Conservation (phyloP, 1,284 basidiomycete species). For the Moesziomyces globuligerus region DNA sequence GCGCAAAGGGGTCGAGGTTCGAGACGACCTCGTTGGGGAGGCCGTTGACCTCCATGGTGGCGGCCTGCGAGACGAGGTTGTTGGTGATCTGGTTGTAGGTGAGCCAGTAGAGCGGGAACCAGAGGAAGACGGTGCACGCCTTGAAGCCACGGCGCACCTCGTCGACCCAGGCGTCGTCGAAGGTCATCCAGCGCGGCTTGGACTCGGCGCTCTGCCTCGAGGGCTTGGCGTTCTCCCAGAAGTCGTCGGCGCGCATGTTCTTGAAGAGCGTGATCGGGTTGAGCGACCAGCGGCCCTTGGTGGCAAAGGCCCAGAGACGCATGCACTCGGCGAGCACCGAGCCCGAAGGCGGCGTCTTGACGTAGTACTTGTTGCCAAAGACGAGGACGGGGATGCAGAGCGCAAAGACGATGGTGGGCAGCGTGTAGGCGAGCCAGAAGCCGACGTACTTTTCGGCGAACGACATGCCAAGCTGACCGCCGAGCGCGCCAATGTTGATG, state of each 20-base stretch:
- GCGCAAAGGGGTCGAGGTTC: slow-evolving; percentile 78
- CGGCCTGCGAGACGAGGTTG: slow-evolving; percentile 75
- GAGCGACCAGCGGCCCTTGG: slow-evolving; percentile 65
- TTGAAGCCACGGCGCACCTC: slow-evolving; percentile 83
- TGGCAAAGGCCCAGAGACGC: slow-evolving; percentile 62
- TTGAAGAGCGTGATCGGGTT: slow-evolving; percentile 64
- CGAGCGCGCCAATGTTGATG: slow-evolving; percentile 65
- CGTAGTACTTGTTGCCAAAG: slow-evolving; percentile 76
- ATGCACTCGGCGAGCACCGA: slow-evolving; percentile 76
- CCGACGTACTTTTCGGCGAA: slow-evolving; percentile 68
- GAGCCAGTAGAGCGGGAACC: slow-evolving; percentile 72
- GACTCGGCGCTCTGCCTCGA: slow-evolving; percentile 68
- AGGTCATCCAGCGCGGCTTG: slow-evolving; percentile 69
- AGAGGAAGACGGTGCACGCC: slow-evolving; percentile 83
- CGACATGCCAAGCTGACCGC: slow-evolving; percentile 68
- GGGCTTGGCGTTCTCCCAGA: slow-evolving; percentile 84
- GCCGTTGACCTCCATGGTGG: slow-evolving; percentile 73
- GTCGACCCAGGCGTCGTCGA: slow-evolving; percentile 75
- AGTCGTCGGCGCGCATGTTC: slow-evolving; percentile 72
- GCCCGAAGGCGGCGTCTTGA: slow-evolving; percentile 77
- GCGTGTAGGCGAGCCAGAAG: slow-evolving; percentile 68
- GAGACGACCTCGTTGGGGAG: slow-evolving; percentile 81
- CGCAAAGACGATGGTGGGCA: slow-evolving; percentile 69
- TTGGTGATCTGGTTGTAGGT: slow-evolving; percentile 72
- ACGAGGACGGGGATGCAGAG: slow-evolving; percentile 76